A percentile compares a stretch with the other conserved stretches of the same genome.
These are phyloP conservation scores for Lactarius trivialis DNA, from an alignment of 768 basidiomycete species.

Conservation along the genomic window DNA sequence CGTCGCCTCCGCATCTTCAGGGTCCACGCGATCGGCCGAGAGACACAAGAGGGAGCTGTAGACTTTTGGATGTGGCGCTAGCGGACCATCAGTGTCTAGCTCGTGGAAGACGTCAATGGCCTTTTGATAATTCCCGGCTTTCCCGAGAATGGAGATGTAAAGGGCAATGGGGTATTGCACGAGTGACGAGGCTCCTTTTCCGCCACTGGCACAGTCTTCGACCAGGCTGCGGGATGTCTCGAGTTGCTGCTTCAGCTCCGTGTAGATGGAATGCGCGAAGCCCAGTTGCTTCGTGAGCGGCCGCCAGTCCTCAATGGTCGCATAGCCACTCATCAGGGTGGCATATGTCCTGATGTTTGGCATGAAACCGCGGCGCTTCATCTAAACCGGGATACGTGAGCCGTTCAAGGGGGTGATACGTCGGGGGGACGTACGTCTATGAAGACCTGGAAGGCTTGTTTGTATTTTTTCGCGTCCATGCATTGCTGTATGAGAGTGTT, in stretches of 20 bases:
- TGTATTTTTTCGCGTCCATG: slow-evolving; percentile 49
- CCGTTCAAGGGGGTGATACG: neutral
- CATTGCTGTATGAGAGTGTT: slow-evolving; percentile 69
- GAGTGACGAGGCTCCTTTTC: slow-evolving; percentile 20
- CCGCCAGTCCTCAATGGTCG: slow-evolving; percentile 56
- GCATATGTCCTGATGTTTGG: slow-evolving; percentile 63
- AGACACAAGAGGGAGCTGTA: slow-evolving; percentile 64
- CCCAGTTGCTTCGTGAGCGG: slow-evolving; percentile 52
- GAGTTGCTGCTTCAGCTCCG: slow-evolving; percentile 47
- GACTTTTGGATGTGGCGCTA: slow-evolving; percentile 53
- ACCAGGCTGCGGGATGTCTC: slow-evolving; percentile 41
- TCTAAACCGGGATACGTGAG: slow-evolving; percentile 37
- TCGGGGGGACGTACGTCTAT: slow-evolving; percentile 47
- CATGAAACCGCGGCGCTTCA: slow-evolving; percentile 77
- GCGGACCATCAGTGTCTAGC: slow-evolving; percentile 54
- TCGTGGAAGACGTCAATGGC: slow-evolving; percentile 73
- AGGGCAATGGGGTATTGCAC: slow-evolving; percentile 39
- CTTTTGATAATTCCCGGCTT: slow-evolving; percentile 51
- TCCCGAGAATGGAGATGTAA: slow-evolving; percentile 65
- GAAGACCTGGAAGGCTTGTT: slow-evolving; percentile 59
- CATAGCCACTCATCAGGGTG: slow-evolving; percentile 61
- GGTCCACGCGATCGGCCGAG: slow-evolving; percentile 30
- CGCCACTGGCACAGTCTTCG: slow-evolving; percentile 40
- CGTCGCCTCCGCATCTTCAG: slow-evolving; percentile 16
- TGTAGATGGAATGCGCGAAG: slow-evolving; percentile 55